These are phyloP conservation scores for Pyrus communis DNA, from an alignment of 306 rosid genomes.

Conservation along the genomic window DNA sequence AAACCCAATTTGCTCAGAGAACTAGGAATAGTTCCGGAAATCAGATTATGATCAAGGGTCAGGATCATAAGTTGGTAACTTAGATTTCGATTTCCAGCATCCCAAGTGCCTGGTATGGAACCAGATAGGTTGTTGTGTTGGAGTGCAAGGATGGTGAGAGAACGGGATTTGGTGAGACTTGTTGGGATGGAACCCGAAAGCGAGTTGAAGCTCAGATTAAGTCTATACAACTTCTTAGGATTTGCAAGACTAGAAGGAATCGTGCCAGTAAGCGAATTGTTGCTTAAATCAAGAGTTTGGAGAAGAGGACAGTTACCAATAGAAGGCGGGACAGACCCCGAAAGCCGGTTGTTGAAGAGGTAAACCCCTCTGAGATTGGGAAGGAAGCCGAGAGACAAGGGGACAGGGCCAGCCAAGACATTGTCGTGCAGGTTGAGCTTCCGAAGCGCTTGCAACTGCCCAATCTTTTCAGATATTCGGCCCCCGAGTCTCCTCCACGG, in stretches of 20 bases:
- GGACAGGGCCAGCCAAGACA: slow-evolving; percentile 49
- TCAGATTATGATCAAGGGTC: slow-evolving; percentile 56
- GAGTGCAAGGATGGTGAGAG: slow-evolving; percentile 59
- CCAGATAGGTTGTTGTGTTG: slow-evolving; percentile 74
- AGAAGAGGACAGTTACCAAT: slow-evolving; percentile 66
- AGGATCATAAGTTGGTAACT: slow-evolving; percentile 43
- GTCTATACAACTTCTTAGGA: slow-evolving; percentile 54
- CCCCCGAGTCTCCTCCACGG: slow-evolving; percentile 92
- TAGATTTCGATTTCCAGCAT: slow-evolving; percentile 25
- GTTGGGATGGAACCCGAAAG: slow-evolving; percentile 68
- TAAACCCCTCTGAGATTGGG: slow-evolving; percentile 82
- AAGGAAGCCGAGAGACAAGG: slow-evolving; percentile 59
- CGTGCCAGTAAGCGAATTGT: slow-evolving; percentile 52
- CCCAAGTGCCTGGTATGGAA: slow-evolving; percentile 56
- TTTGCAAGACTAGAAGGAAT: slow-evolving; percentile 67
- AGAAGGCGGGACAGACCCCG: slow-evolving; percentile 77
- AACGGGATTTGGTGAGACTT: slow-evolving; percentile 37
- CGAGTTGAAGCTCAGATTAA: slow-evolving; percentile 76
- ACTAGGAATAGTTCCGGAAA: slow-evolving; percentile 60
- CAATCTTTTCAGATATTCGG: slow-evolving; percentile 63
- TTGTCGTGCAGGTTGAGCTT: slow-evolving; percentile 83
- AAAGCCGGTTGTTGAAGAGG: slow-evolving; percentile 80
- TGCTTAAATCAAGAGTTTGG: slow-evolving; percentile 83
- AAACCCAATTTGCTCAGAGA: slow-evolving; percentile 47
- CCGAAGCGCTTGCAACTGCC: slow-evolving; percentile 66